A percentile compares a stretch with the other conserved stretches of the same genome.
These are phyloP conservation scores for Solanum peruvianum DNA, from an alignment of 257 asterid species.

Conservation along the genomic window DNA sequence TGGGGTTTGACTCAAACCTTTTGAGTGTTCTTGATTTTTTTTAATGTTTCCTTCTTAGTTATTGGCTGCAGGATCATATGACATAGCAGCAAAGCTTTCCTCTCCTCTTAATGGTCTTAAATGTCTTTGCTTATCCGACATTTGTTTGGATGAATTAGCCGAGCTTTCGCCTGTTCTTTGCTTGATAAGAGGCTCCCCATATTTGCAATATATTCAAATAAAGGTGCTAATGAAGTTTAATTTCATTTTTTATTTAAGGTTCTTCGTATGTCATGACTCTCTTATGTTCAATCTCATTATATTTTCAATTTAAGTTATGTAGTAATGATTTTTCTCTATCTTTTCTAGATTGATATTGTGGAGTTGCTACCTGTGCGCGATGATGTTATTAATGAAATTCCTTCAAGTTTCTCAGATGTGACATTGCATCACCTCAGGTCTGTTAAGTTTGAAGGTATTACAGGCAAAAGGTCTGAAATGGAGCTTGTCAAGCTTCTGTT, in stretches of 20 bases:
- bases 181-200: constrained; percentile 9
- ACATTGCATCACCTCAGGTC: background rate
- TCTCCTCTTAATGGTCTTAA: constrained; percentile 1
- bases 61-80: background rate
- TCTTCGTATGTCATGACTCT: background rate
- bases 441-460: background rate
- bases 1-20: background rate
- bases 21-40: background rate
- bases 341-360: background rate
- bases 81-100: background rate
- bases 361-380: background rate
- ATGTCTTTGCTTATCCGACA: background rate
- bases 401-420: background rate
- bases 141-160: background rate
- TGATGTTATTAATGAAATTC: background rate
- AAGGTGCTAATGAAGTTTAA: background rate
- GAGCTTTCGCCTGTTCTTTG: background rate
- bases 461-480: background rate
- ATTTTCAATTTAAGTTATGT: background rate
- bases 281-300: background rate
- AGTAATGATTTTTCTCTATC: background rate
- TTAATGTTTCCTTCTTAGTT: background rate
- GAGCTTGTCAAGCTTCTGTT: background rate
- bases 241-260: background rate
- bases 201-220: background rate